Evolutionary conservation across 768 basidiomycete genomes (phyloP).

Genomic region (Naematelia encephala): DNA sequence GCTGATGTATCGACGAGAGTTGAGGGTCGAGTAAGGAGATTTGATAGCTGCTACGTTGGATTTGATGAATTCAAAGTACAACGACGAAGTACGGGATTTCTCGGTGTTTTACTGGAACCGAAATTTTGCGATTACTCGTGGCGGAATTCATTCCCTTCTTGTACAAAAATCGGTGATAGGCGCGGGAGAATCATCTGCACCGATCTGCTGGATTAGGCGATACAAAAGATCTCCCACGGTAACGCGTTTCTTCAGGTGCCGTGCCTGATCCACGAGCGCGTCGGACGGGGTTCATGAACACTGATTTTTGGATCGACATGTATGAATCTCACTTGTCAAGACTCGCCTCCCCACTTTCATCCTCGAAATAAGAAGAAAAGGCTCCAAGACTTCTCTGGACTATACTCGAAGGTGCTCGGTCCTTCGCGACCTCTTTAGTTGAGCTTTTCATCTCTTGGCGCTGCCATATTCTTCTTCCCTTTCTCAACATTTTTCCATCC

Average conservation of each 20-base stretch:
- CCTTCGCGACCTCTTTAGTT: too few species aligned
- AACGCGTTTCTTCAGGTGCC: background rate
- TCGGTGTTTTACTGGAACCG: background rate
- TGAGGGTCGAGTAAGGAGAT: background rate
- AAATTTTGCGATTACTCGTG: background rate
- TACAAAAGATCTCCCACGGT: background rate
- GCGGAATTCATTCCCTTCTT: background rate
- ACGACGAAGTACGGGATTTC: background rate
- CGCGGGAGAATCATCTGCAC: background rate
- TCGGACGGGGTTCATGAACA: background rate
- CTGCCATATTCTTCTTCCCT: background rate
- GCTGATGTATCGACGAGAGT: conserved; percentile 17
- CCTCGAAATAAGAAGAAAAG: too few species aligned
- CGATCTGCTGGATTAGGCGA: background rate
- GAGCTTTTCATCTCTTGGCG: too few species aligned
- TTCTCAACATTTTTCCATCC: background rate
- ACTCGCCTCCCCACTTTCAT: background rate
- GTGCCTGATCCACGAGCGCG: background rate
- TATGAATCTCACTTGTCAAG: too few species aligned
- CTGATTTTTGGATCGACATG: background rate
- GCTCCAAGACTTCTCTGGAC: too few species aligned
- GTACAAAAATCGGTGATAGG: background rate
- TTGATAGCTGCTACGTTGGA: background rate
- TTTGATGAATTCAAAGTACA: background rate
- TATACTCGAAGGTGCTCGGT: too few species aligned